Evolutionary conservation across 1,139 yeast species (phyloP).

Genomic region (Lodderomyces elongisporus): DNA sequence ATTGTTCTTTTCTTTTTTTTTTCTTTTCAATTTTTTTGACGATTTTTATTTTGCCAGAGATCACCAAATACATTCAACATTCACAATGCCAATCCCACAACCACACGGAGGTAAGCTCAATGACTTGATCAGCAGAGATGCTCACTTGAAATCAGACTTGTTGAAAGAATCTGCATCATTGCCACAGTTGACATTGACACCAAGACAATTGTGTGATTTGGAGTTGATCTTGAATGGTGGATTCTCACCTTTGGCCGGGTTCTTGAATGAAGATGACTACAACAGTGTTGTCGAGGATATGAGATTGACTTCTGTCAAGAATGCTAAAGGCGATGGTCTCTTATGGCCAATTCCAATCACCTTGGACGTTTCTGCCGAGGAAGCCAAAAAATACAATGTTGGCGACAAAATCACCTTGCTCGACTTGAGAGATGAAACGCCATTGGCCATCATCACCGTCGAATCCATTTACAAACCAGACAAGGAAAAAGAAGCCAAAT

Average conservation of each 20-base stretch:
- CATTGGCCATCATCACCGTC: slow-evolving; percentile 76
- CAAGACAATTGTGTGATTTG: slow-evolving; percentile 88
- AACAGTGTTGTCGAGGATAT: slow-evolving; percentile 70
- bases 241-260: slow-evolving; percentile 87
- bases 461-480: slow-evolving; percentile 79
- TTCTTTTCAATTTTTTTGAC: no score
- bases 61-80: no score
- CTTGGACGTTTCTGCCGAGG: slow-evolving; percentile 61
- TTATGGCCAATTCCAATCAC: slow-evolving; percentile 94
- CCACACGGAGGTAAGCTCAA: slow-evolving; percentile 91
- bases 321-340: slow-evolving; percentile 47
- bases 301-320: slow-evolving; percentile 53
- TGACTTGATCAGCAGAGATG: slow-evolving; percentile 82
- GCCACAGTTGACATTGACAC: slow-evolving; percentile 58
- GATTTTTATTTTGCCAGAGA: no score
- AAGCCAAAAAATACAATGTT: slow-evolving; percentile 42
- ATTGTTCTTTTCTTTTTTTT: no score
- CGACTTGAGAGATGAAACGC: slow-evolving; percentile 78
- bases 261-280: slow-evolving; percentile 77
- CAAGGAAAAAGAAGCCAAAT: slow-evolving; percentile 71
- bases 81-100: slow-evolving; percentile 67
- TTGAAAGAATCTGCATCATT: slow-evolving; percentile 48
- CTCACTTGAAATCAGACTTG: slow-evolving; percentile 51
- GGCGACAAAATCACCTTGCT: slow-evolving; percentile 69
- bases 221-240: slow-evolving; percentile 93